Base-by-base conservation (phyloP, 1,139 yeast genomes). In the Nakaseomyces bracarensis region DNA sequence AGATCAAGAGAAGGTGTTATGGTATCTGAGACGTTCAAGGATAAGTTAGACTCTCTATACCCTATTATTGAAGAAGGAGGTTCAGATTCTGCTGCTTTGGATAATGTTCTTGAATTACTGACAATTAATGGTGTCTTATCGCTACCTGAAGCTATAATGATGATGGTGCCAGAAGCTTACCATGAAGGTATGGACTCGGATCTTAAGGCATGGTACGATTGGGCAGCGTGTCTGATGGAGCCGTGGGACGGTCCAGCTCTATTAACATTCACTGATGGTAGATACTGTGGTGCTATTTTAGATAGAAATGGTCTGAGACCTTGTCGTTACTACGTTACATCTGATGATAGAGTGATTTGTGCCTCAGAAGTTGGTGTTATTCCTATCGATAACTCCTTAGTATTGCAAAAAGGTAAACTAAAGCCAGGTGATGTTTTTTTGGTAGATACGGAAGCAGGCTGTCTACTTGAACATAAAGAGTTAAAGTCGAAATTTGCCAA, bases 241-340 rank as follows among this genome's bases (percentile, higher is more conserved):
- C 97, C 98, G 16, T 91, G 98, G 98, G 98, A 91, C 68, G 98
- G 98, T 53, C 98, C 98, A 28, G 97, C 97, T 33, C 72, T 91
- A 55, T 85, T 91, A 70, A 87, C 95, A 27, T 91, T 91, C 66
- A 93, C 97, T 28, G 97, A 91, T 65, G 97, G 95, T 51, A 77
- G 97, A 59, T 91, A 85, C 73, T 86, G 96, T 69, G 98, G 98
- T 69, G 98, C 98, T 42, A 89, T 89, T 64, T 75, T 91, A 55
- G 98, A 91, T 68, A 79, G 98, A 69, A 91, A 91, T 63, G 98
- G 98, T 52, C 75, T 91, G 58, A 82, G 98, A 69, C 98, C 98
- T 38, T 91, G 98, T 70, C 86, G 98, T 65, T 91, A 85, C 72
- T 91, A 91, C 64, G 81, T 91, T 52, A 89, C 96, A 39, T 83